Conservation (phyloP, 129 eudicot species). For the Lonicera japonica region DNA sequence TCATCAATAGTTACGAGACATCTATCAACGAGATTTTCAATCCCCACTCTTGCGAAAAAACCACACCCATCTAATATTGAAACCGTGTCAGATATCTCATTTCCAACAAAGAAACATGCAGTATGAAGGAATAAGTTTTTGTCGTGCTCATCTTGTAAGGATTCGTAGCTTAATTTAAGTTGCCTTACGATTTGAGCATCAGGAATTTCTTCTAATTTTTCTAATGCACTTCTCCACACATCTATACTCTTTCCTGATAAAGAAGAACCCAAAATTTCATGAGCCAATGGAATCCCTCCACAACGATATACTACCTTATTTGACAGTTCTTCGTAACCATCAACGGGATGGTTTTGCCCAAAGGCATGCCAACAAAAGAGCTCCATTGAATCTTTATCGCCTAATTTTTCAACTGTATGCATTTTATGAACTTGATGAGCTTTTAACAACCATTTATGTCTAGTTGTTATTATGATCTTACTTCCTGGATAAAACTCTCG, state of each 20-base stretch:
- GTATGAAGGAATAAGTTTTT: constrained; percentile 1
- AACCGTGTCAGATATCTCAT: not conserved
- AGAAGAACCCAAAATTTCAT: constrained; percentile 1
- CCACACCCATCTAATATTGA: not conserved
- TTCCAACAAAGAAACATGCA: not conserved
- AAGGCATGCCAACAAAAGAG: not conserved
- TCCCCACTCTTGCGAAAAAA: not conserved
- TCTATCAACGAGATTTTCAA: not conserved
- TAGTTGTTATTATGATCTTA: too few relatives aligned
- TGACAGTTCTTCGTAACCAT: not conserved
- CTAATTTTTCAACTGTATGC: not conserved
- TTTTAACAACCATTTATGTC: not conserved
- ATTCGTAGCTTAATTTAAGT: not conserved
- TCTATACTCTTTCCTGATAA: not conserved
- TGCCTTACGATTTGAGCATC: not conserved
- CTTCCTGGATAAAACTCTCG: too few relatives aligned
- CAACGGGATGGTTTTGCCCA: not conserved
- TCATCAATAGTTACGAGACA: not conserved
- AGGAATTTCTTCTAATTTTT: not conserved
- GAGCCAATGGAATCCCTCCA: not conserved
- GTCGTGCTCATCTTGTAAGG: constrained; percentile 1
- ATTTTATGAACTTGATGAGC: not conserved
- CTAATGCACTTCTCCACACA: not conserved
- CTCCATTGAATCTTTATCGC: not conserved
- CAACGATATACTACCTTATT: not conserved